Evolutionary conservation across 176 grass and related monocot species (phyloP).

Genomic region (Oryza brachyantha): DNA sequence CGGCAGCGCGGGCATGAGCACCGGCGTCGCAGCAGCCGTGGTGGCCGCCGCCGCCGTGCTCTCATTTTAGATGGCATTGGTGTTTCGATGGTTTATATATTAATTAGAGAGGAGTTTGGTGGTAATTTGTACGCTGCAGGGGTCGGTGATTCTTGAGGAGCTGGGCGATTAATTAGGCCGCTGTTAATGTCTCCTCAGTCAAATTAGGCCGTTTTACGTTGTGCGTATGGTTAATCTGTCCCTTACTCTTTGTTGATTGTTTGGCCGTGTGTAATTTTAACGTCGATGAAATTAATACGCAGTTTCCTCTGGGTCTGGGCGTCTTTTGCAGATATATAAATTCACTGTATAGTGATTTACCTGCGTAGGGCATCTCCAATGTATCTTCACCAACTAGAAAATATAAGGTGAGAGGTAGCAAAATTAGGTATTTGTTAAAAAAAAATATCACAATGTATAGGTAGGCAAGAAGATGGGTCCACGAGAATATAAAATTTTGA

Average conservation of each 20-base stretch:
- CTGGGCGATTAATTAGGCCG: neutral
- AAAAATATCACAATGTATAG: too few relatives aligned
- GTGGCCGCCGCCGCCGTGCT: conserved; percentile 22
- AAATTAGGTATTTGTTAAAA: too few relatives aligned
- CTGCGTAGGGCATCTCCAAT: too few relatives aligned
- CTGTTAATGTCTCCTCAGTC: neutral
- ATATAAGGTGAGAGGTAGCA: too few relatives aligned
- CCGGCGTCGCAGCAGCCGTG: conserved; percentile 25
- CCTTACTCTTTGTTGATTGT: neutral
- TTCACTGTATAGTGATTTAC: too few relatives aligned
- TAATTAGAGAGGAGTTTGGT: neutral
- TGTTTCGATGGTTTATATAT: neutral
- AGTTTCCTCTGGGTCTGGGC: neutral
- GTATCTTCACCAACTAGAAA: too few relatives aligned
- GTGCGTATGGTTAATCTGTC: neutral
- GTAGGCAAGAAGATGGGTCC: too few relatives aligned
- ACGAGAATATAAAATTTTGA: too few relatives aligned
- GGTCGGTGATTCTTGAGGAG: neutral
- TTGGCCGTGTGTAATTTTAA: conserved; percentile 14
- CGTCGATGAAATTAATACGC: neutral
- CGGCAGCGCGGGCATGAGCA: conserved; percentile 5
- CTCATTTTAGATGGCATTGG: neutral
- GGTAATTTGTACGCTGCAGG: neutral
- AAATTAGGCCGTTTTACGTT: conserved; percentile 1
- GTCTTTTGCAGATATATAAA: neutral